Base-by-base conservation (phyloP, 2,329 filamentous ascomycete genomes). In the Cladosporium phlei region DNA sequence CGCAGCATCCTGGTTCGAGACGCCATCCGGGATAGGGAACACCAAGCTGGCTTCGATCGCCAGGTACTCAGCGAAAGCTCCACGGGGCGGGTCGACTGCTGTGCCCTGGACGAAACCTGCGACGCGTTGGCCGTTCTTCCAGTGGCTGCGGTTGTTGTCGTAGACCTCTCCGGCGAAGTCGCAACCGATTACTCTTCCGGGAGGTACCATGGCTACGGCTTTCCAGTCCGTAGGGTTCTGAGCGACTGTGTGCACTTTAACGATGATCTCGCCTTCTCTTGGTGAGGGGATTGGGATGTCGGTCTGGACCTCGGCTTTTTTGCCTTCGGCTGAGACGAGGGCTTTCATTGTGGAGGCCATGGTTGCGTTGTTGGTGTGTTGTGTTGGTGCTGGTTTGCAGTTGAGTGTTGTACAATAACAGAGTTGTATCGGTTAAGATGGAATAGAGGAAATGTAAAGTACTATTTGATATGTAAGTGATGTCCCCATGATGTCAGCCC, bases 1-100 rank as follows among this genome's bases (percentile, higher is more conserved):
- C 19, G 58, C 53, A 20, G 62, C 68, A 7, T 62, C 49, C 9
- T 55, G 58, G 53, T 60, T 70, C 35, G 62, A 54, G 17, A 68
- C 46, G 5, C 54, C 58, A 22, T 58, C 51, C 0, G 68, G 67
- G 38, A 70, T 65, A 27, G 63, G 63, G 10, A 62, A 50, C 8
- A 63, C 60, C 10, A 65, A 46, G 37, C 58, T 53, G 6, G 57
- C 55, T 37, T 56, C 55, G 38, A 55, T 53, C 17, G 50, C 38
- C 5, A 62, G 60, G 57, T 67, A 59, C 14, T 52, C 40, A 27
- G 58, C 56, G 52, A 61, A 61, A 14, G 43, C 55, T n/a, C 43
- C 52, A 14, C 45, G 45, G 21, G 35, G 9, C 12, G 45, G 45
- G 11, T 47, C 29, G 7, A 34, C 29, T 14, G 45, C 45, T n/a